These are phyloP conservation scores for Aspergillus olivimuriae DNA, from an alignment of 495 filamentous ascomycete genomes.

Conservation along the genomic window DNA sequence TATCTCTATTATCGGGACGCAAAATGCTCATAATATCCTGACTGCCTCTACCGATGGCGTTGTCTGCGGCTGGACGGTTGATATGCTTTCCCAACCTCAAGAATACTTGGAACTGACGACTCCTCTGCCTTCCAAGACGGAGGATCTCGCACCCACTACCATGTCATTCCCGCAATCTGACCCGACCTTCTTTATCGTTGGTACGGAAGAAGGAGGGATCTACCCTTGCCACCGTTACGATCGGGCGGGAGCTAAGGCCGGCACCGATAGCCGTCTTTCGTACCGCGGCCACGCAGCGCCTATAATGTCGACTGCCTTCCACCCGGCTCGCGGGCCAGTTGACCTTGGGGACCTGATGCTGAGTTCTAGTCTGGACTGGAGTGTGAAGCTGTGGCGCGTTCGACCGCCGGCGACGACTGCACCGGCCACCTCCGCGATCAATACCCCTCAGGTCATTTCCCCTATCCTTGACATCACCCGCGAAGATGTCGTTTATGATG, in stretches of 20 bases:
- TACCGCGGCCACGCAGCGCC: constrained; percentile 88
- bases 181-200: constrained; percentile 94
- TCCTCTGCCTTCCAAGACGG: constrained; percentile 83
- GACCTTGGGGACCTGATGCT: constrained; percentile 95
- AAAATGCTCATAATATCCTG: constrained; percentile 98
- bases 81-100: constrained; percentile 94
- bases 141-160: constrained; percentile 92
- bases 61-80: constrained; percentile 92
- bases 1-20: constrained; percentile 91
- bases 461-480: constrained; percentile 85
- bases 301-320: constrained; percentile 93
- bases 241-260: constrained; percentile 91
- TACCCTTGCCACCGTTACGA: constrained; percentile 96
- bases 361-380: constrained; percentile 86
- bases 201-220: constrained; percentile 92
- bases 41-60: constrained; percentile 94
- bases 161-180: constrained; percentile 95
- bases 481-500: constrained; percentile 95
- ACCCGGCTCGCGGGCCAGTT: constrained; percentile 81
- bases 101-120: constrained; percentile 81
- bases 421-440: constrained; percentile 33
- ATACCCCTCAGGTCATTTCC: constrained; percentile 40
- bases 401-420: constrained; percentile 55
- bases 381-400: constrained; percentile 92
- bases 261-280: constrained; percentile 75